Base-by-base conservation (phyloP, 2,329 filamentous ascomycete species). In the Stagonosporopsis rhizophila region DNA sequence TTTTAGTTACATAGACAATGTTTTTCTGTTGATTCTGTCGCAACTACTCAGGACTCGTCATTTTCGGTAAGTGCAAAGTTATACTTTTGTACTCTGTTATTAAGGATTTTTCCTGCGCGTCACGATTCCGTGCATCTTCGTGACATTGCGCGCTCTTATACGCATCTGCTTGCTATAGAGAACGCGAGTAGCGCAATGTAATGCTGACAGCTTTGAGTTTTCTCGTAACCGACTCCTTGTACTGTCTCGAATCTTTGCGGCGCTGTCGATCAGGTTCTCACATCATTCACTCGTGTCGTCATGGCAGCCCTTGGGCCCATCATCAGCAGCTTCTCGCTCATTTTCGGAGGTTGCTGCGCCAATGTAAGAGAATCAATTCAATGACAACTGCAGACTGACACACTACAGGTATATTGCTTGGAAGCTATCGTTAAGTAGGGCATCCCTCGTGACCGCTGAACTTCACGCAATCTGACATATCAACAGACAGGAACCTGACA, bases 281-380 rank as follows among this genome's bases (percentile, higher is more conserved):
- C 6, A 27, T 34, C 8, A 8, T 32, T 11, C 28, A 28, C 15
- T 44, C 9, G 42, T 44, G 44, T 52, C 47, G 51, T 27, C 45
- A 76, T 76, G 72, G 72, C 72, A 47, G 70, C 70, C 19, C 52
- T 75, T 45, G 73, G 72, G 12, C 66, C 75, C 19, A 67, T 78
- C 34, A 67, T 73, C 9, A 75, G 76, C 54, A 96, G 96, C 84
- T 83, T 94, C 55, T 83, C 83, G 47, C 84, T 98, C 64, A 98
- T 99, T 57, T 97, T 99, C 76, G 95, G 95, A 47, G 95, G 95
- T 27, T 96, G 92, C 74, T 96, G 93, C 79, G 92, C 91, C 32
- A 96, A 96, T 83, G 93, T 93, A 80, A 77, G 87, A 37, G 28
- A 7, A 1, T 4, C 37, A 19, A 23, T 45, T 46, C 32, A 2